Percentiles rank a stretch among this genome's conserved stretches.
These are phyloP conservation scores for Nothophytophthora sp. DNA, from an alignment of 352 stramenopile genomes.

Conservation along the genomic window DNA sequence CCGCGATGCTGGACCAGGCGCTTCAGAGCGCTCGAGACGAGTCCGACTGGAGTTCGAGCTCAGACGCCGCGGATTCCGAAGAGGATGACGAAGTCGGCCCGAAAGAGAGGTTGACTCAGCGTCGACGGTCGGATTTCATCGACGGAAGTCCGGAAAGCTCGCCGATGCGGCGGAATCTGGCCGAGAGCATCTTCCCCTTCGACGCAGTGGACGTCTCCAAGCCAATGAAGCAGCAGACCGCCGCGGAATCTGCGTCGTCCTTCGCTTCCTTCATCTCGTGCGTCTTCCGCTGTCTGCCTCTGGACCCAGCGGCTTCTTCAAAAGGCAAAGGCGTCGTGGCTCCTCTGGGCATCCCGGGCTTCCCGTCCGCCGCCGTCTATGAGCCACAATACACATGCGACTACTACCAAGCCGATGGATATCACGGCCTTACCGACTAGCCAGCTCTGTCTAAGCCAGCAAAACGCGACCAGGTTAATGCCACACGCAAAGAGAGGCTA, in stretches of 20 bases:
- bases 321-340: conserved; percentile 24
- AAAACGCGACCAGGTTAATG: too few species aligned
- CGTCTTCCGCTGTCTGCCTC: conserved; percentile 35
- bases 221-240: conserved; percentile 21
- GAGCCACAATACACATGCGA: conserved; percentile 51
- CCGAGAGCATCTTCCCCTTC: conserved; percentile 21
- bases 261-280: conserved; percentile 26
- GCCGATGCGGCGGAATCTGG: conserved; percentile 54
- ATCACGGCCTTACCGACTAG: conserved; percentile 21
- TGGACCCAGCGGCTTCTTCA: conserved; percentile 7
- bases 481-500: conserved; percentile 3
- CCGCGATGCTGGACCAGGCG: conserved; percentile 44
- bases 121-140: conserved; percentile 38
- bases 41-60: conserved; percentile 30
- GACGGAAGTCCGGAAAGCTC: conserved; percentile 71
- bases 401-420: conserved; percentile 57
- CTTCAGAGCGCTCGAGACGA: conserved; percentile 34
- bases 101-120: conserved; percentile 11
- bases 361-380: conserved; percentile 38
- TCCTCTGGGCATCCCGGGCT: conserved; percentile 46
- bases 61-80: conserved; percentile 25
- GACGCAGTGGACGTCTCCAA: conserved; percentile 33
- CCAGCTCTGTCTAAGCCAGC: neutral
- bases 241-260: neutral
- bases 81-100: conserved; percentile 10